phyloP scores from a whole-genome alignment of 108 stramenopile genomes.

The Pelagomonas calceolata region DNA sequence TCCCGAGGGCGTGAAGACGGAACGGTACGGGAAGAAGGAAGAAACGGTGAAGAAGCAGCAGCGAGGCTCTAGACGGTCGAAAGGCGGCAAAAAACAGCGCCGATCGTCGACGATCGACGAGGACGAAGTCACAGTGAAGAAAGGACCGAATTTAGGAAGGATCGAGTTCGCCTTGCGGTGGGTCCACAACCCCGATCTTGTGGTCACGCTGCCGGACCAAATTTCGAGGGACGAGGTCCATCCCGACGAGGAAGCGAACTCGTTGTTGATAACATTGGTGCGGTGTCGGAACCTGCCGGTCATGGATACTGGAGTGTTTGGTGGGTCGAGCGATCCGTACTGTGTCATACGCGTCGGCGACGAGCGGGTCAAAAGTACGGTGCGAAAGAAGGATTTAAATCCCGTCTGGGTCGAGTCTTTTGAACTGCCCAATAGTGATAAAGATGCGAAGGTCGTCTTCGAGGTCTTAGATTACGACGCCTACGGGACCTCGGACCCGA shows the following conservation, averaged over 20 bases:
- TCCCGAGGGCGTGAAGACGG: too few relatives aligned
- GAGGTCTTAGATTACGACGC: neutral
- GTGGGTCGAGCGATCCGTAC: neutral
- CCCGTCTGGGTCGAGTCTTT: neutral
- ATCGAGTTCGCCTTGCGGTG: neutral
- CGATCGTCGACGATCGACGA: too few relatives aligned
- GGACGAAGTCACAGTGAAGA: too few relatives aligned
- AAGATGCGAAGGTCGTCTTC: neutral
- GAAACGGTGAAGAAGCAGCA: too few relatives aligned
- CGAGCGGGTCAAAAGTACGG: neutral
- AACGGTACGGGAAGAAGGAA: too few relatives aligned
- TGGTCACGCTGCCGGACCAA: neutral
- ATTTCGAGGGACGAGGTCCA: neutral
- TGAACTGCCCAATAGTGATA: neutral
- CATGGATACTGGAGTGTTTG: neutral
- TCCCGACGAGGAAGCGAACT: neutral
- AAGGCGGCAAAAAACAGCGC: too few relatives aligned
- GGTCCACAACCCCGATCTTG: neutral
- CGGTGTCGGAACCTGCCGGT: neutral
- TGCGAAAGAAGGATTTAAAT: conserved; percentile 1
- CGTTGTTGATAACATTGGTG: neutral
- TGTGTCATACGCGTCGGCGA: neutral
- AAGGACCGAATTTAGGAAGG: neutral
- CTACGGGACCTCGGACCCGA: neutral
- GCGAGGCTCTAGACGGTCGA: too few relatives aligned